phyloP scores from a whole-genome alignment of 768 basidiomycete genomes.

The Crucibulum laeve region DNA sequence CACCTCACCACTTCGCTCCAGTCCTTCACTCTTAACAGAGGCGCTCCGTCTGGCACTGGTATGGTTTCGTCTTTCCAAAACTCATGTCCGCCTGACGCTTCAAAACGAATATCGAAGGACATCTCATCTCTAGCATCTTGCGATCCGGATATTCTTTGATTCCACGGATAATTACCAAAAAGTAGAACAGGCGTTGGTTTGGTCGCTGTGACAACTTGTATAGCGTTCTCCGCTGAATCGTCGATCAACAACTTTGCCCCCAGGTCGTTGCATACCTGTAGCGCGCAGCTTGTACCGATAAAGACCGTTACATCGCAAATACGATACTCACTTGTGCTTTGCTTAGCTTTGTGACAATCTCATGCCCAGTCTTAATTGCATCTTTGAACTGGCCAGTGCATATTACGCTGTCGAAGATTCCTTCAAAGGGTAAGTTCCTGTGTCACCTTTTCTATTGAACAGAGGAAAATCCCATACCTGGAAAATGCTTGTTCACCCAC shows the following conservation, averaged over 20 bases:
- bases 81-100: slow-evolving; percentile 40
- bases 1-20: slow-evolving; percentile 58
- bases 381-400: slow-evolving; percentile 74
- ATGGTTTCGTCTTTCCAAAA: slow-evolving; percentile 56
- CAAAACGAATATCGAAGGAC: slow-evolving; percentile 45
- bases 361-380: slow-evolving; percentile 37
- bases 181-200: slow-evolving; percentile 60
- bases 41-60: slow-evolving; percentile 44
- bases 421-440: slow-evolving; percentile 17
- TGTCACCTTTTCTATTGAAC: neutral
- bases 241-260: slow-evolving; percentile 69
- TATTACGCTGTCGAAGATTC: slow-evolving; percentile 53
- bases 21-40: slow-evolving; percentile 49
- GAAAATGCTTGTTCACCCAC: slow-evolving; percentile 66
- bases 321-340: slow-evolving; percentile 59
- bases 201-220: slow-evolving; percentile 46
- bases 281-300: neutral
- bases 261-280: slow-evolving; percentile 59
- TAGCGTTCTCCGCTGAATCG: slow-evolving; percentile 76
- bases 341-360: slow-evolving; percentile 51
- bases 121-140: slow-evolving; percentile 45
- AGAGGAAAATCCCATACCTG: slow-evolving; percentile 33
- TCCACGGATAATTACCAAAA: slow-evolving; percentile 80
- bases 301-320: neutral
- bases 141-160: slow-evolving; percentile 47